Conservation (phyloP, 495 filamentous ascomycete genomes). For the Xylaria grammica region DNA sequence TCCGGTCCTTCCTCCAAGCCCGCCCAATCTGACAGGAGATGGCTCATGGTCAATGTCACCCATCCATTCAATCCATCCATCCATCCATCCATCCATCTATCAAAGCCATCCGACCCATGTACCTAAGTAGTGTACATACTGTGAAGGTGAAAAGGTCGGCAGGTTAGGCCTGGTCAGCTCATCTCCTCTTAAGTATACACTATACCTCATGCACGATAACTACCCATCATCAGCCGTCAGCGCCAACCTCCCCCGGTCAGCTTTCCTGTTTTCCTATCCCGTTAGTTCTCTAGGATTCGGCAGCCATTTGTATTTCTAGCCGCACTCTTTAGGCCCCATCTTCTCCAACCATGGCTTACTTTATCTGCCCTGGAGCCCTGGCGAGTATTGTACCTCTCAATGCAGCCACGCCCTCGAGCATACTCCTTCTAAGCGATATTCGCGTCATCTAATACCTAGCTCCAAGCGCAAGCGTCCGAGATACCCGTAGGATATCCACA, state of each 20-base stretch:
- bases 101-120: no score
- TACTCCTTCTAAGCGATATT: not conserved
- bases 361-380: not conserved
- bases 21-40: conserved; percentile 21
- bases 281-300: not conserved
- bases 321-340: no score
- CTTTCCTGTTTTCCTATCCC: not conserved
- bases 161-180: not conserved
- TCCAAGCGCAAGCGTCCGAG: not conserved
- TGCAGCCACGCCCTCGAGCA: not conserved
- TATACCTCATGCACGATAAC: conserved; percentile 4
- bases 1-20: conserved; percentile 6
- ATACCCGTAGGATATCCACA: not conserved
- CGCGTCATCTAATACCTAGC: not conserved
- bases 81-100: no score
- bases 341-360: not conserved
- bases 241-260: not conserved
- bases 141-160: not conserved
- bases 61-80: conserved; percentile 5
- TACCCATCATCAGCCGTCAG: not conserved
- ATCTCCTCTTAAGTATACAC: not conserved
- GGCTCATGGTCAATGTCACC: conserved; percentile 16
- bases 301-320: no score
- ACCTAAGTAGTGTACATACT: not conserved
- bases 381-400: not conserved